Percentiles rank a stretch among this genome's conserved stretches.
These are phyloP conservation scores for Tetracladium setigerum DNA, from an alignment of 495 filamentous ascomycete genomes.

Conservation along the genomic window DNA sequence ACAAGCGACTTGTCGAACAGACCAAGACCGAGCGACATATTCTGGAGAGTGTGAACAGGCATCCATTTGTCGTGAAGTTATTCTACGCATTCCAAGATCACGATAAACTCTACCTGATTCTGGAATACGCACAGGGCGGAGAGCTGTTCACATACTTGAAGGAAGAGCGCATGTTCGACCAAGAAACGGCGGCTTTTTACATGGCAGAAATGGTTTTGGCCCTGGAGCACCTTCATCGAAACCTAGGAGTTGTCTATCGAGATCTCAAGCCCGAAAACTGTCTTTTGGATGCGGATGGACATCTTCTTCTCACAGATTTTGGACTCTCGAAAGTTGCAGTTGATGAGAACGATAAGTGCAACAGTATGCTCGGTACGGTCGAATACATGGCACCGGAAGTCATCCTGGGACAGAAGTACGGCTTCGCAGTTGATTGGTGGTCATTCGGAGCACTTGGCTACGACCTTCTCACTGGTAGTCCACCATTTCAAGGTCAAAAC, in stretches of 20 bases:
- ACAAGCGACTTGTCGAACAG: slow-evolving; percentile 90
- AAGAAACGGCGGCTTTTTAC: slow-evolving; percentile 87
- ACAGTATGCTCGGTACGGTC: slow-evolving; percentile 83
- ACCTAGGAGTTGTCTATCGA: slow-evolving; percentile 88
- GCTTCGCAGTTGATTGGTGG: slow-evolving; percentile 97
- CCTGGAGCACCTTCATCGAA: slow-evolving; percentile 84
- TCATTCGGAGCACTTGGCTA: slow-evolving; percentile 86
- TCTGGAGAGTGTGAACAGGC: slow-evolving; percentile 87
- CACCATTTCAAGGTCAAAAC: slow-evolving; percentile 86
- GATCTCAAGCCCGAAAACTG: slow-evolving; percentile 98
- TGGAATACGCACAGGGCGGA: slow-evolving; percentile 96
- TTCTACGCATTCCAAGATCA: slow-evolving; percentile 98
- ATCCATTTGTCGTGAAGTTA: slow-evolving; percentile 94
- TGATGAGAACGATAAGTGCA: slow-evolving; percentile 69
- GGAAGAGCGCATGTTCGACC: slow-evolving; percentile 85
- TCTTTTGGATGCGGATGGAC: slow-evolving; percentile 82
- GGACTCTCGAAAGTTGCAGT: slow-evolving; percentile 93
- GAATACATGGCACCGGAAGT: slow-evolving; percentile 99
- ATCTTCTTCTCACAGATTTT: slow-evolving; percentile 93
- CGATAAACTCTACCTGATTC: slow-evolving; percentile 93
- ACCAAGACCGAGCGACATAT: slow-evolving; percentile 94
- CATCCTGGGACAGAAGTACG: slow-evolving; percentile 75
- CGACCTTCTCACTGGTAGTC: slow-evolving; percentile 83
- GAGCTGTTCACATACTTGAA: slow-evolving; percentile 88
- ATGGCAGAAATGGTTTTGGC: slow-evolving; percentile 97